Conservation (phyloP, 306 rosid genomes). For the Castanea mollissima region DNA sequence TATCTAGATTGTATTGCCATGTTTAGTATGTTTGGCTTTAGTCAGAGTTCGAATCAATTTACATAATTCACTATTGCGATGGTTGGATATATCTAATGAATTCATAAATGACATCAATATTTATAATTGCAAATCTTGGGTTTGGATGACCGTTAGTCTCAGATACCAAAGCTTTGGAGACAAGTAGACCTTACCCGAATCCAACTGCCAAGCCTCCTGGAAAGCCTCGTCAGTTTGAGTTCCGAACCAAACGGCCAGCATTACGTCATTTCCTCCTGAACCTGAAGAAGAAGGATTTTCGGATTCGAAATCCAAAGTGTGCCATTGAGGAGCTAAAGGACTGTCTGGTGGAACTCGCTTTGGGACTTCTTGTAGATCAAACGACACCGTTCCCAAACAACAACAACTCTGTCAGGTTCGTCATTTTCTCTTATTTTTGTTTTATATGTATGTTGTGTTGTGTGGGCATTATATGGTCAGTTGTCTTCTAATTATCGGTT, state of each 20-base stretch:
- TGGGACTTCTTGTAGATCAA: constrained; percentile 72
- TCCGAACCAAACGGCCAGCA: constrained; percentile 83
- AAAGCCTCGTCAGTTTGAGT: constrained; percentile 85
- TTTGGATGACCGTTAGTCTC: constrained; percentile 93
- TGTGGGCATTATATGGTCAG: no score
- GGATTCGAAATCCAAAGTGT: constrained; percentile 62
- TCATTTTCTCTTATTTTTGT: no score
- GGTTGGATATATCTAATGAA: no score
- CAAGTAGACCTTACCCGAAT: constrained; percentile 82
- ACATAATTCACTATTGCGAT: no score
- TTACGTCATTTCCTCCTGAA: constrained; percentile 68
- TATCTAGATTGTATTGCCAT: no score
- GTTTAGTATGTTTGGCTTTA: no score
- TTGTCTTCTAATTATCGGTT: no score
- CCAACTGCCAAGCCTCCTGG: constrained; percentile 93
- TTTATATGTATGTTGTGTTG: no score
- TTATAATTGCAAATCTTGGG: constrained; percentile 65
- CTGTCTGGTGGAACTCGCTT: constrained; percentile 87
- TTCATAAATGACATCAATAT: no score
- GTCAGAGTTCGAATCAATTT: no score
- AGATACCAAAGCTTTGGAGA: constrained; percentile 96
- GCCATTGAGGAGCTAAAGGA: constrained; percentile 94
- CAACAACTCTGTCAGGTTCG: constrained; percentile 31
- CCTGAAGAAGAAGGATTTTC: no score
- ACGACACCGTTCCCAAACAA: constrained; percentile 53